Conservation (phyloP, 164 flowering plant genomes). For the Chimonanthus praecox region DNA sequence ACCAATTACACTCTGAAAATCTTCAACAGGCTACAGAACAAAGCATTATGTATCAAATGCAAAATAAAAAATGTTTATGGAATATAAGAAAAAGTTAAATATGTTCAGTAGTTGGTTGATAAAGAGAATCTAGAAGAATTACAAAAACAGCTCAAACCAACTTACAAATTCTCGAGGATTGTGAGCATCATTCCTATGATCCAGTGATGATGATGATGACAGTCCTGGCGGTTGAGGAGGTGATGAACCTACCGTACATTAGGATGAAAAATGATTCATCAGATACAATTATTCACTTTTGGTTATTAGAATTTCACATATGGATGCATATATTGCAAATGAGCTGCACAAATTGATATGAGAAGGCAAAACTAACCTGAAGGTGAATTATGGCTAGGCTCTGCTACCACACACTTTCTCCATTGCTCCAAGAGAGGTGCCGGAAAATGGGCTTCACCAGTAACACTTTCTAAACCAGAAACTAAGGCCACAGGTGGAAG, state of each 20-base stretch:
- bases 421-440: conserved; percentile 50
- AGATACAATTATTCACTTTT: background rate
- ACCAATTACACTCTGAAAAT: conserved; percentile 40
- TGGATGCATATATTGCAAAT: background rate
- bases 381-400: conserved; percentile 39
- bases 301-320: background rate
- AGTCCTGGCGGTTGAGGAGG: conserved; percentile 49
- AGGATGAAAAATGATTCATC: background rate
- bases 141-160: background rate
- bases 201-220: conserved; percentile 40
- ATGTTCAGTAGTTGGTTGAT: background rate
- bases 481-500: conserved; percentile 57
- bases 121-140: background rate
- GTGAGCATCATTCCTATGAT: conserved; percentile 17
- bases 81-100: background rate
- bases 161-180: conserved; percentile 41
- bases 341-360: background rate
- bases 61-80: background rate
- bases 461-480: conserved; percentile 25
- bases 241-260: conserved; percentile 34
- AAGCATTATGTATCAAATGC: conserved; percentile 10
- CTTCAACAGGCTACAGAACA: conserved; percentile 49
- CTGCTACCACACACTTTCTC: conserved; percentile 37
- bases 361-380: conserved; percentile 38
- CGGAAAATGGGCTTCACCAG: conserved; percentile 46